phyloP scores from a whole-genome alignment of 306 rosid species.

The Citrullus amarus region DNA sequence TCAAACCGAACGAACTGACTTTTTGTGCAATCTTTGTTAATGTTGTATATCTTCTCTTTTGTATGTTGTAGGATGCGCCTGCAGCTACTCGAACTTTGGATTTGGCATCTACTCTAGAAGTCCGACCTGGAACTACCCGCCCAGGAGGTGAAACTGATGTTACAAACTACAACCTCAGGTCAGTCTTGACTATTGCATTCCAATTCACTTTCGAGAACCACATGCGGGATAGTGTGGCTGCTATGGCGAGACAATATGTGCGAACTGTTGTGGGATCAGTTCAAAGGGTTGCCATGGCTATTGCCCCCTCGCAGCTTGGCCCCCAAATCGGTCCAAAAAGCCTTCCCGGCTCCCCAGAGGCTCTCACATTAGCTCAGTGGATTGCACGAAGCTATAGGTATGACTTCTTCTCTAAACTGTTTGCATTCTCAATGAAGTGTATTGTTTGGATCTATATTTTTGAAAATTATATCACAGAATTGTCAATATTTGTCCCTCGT shows the following conservation, averaged over 20 bases:
- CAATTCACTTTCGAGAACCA: conserved; percentile 89
- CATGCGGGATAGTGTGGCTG: conserved; percentile 77
- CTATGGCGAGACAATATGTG: conserved; percentile 97
- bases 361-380: conserved; percentile 81
- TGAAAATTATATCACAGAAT: background rate
- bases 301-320: conserved; percentile 63
- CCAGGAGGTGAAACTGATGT: conserved; percentile 39
- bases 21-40: background rate
- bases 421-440: background rate
- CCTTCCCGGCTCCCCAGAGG: conserved; percentile 82
- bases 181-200: conserved; percentile 89
- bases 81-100: conserved; percentile 65
- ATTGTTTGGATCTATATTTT: background rate
- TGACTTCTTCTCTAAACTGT: background rate
- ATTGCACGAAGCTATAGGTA: conserved; percentile 71
- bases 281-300: conserved; percentile 97
- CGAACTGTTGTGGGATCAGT: conserved; percentile 90
- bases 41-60: background rate
- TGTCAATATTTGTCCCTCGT: background rate
- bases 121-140: conserved; percentile 51
- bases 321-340: conserved; percentile 54
- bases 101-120: conserved; percentile 87
- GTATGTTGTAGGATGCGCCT: conserved; percentile 43
- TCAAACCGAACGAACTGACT: background rate
- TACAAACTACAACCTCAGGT: conserved; percentile 58